phyloP scores from a whole-genome alignment of 345 rosid genomes.

The Eucalyptus rudis region DNA sequence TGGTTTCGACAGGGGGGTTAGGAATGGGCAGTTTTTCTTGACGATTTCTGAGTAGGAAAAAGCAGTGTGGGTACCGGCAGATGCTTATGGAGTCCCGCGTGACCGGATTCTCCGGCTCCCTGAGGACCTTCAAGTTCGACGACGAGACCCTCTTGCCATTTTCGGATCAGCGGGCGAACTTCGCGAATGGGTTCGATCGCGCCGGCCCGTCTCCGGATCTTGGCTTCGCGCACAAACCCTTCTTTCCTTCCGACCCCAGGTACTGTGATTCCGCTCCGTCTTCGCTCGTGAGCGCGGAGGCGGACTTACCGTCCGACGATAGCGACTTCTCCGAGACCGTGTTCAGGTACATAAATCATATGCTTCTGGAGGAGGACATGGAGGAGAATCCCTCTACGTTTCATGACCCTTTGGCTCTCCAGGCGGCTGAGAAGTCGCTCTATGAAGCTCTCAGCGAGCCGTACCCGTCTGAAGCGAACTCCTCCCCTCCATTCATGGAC shows the following conservation, averaged over 20 bases:
- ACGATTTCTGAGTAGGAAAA: neutral
- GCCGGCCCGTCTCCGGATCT: conserved; percentile 6
- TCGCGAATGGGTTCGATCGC: neutral
- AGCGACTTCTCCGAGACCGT: conserved; percentile 36
- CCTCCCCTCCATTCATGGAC: neutral
- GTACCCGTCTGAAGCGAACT: neutral
- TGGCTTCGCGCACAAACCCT: conserved; percentile 7
- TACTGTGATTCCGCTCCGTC: neutral
- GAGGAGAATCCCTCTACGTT: conserved; percentile 28
- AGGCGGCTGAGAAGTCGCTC: conserved; percentile 51
- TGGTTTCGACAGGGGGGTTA: neutral
- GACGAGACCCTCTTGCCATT: conserved; percentile 12
- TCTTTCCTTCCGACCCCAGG: conserved; percentile 3
- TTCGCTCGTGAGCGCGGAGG: conserved; percentile 5
- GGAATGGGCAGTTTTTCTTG: neutral
- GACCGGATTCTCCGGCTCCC: neutral
- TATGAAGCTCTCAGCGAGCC: conserved; percentile 27
- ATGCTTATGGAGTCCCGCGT: neutral
- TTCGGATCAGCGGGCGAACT: conserved; percentile 5
- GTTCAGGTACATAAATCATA: conserved; percentile 39
- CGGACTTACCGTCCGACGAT: conserved; percentile 34
- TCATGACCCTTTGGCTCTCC: conserved; percentile 32
- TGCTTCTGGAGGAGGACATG: conserved; percentile 58
- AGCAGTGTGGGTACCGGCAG: neutral
- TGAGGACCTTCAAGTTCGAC: conserved; percentile 11